A percentile compares a stretch with the other conserved stretches of the same genome.
Evolutionary conservation across 2,329 filamentous ascomycete genomes (phyloP).

Genomic region (Fusarium sp.): DNA sequence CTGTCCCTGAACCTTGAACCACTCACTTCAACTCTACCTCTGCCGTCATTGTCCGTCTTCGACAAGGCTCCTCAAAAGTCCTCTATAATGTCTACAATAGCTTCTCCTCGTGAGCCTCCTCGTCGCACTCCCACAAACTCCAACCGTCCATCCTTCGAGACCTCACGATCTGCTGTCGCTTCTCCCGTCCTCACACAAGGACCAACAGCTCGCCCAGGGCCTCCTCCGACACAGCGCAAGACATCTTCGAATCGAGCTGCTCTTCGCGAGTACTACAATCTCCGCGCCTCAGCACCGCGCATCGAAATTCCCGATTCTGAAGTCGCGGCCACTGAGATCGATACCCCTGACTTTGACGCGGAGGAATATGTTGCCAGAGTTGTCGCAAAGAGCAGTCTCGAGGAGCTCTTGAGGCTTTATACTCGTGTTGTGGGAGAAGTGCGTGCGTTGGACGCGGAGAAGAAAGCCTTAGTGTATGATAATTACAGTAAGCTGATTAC

Average conservation of each 20-base stretch:
- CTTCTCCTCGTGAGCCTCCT: conserved; percentile 71
- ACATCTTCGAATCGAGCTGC: conserved; percentile 80
- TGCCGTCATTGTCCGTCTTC: not conserved
- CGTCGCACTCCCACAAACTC: conserved; percentile 77
- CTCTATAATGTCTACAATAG: conserved; percentile 73
- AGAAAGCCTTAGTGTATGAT: conserved; percentile 97
- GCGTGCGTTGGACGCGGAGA: conserved; percentile 90
- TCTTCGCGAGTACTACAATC: conserved; percentile 93
- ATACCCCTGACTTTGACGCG: conserved; percentile 78
- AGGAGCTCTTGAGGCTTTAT: conserved; percentile 78
- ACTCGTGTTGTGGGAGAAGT: conserved; percentile 83
- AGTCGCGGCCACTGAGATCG: conserved; percentile 77
- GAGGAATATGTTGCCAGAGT: conserved; percentile 74
- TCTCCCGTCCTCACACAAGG: conserved; percentile 60
- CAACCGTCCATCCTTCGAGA: conserved; percentile 78
- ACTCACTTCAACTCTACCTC: not conserved
- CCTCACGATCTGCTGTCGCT: conserved; percentile 68
- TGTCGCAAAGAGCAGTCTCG: conserved; percentile 72
- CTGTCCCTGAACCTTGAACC: conserved; percentile 1
- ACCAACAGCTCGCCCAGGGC: conserved; percentile 17
- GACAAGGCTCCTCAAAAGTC: not conserved
- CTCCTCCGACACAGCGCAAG: conserved; percentile 49
- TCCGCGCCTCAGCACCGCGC: conserved; percentile 62
- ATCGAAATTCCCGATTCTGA: conserved; percentile 65
- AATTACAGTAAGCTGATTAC: conserved; percentile 97